Percentiles rank a stretch among this genome's conserved stretches.
Evolutionary conservation across 2,329 filamentous ascomycete genomes (phyloP).

Genomic region (Cladosporium sp.): DNA sequence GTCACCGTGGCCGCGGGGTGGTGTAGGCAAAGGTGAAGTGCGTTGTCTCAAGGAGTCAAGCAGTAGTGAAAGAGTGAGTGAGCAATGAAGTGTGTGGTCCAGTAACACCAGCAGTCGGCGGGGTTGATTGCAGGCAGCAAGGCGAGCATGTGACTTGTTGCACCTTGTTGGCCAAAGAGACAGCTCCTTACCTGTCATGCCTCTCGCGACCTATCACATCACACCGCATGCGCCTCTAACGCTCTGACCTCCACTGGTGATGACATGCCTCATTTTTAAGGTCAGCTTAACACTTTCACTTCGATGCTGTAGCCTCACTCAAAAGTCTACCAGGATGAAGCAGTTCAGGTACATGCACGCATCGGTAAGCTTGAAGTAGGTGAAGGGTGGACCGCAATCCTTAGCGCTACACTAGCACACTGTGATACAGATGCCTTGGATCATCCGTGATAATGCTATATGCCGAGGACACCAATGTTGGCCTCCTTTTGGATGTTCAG

Average conservation of each 20-base stretch:
- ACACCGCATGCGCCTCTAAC: background rate
- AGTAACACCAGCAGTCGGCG: background rate
- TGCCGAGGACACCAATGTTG: background rate
- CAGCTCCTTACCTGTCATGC: background rate
- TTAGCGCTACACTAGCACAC: background rate
- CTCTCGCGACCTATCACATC: background rate
- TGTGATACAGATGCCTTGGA: background rate
- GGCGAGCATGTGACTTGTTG: slow-evolving; percentile 7
- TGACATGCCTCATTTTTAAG: background rate
- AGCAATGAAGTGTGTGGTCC: background rate
- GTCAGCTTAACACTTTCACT: background rate
- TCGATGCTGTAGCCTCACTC: too few relatives aligned
- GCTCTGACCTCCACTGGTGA: background rate
- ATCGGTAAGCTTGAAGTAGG: background rate
- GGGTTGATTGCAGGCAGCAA: slow-evolving; percentile 1
- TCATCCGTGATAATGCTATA: too few relatives aligned
- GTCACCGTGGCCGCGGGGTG: background rate
- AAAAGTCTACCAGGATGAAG: background rate
- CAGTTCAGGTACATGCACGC: background rate
- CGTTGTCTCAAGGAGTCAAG: background rate
- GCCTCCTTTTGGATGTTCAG: background rate
- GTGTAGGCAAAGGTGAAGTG: background rate
- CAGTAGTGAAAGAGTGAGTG: background rate
- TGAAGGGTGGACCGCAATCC: slow-evolving; percentile 7
- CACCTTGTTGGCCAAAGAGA: background rate